Conservation (phyloP, 352 stramenopile genomes). For the Peronospora farinosa region DNA sequence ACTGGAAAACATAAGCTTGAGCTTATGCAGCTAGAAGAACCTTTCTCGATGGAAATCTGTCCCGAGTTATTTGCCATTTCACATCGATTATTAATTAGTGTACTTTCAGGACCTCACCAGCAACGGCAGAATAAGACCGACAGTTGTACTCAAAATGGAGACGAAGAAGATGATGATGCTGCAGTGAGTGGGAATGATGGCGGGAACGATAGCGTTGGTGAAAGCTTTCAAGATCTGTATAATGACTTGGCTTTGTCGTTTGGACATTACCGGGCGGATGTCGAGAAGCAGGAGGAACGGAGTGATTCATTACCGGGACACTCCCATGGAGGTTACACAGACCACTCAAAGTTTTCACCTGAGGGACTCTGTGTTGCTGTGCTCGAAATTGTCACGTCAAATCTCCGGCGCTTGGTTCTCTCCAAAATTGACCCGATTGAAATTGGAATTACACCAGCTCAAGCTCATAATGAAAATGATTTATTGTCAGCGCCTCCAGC, state of each 20-base stretch:
- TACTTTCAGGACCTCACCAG: conserved; percentile 25
- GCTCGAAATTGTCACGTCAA: conserved; percentile 70
- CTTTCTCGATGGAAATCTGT: conserved; percentile 78
- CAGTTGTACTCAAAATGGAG: conserved; percentile 10
- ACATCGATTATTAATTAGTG: conserved; percentile 49
- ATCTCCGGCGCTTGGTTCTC: conserved; percentile 75
- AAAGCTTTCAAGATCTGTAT: conserved; percentile 20
- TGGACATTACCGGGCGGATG: conserved; percentile 10
- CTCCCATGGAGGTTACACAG: conserved; percentile 2
- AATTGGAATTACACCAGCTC: conserved; percentile 52
- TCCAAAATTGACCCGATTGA: conserved; percentile 70
- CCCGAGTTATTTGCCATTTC: conserved; percentile 67
- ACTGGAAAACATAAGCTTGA: conserved; percentile 61
- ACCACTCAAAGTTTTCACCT: conserved; percentile 32
- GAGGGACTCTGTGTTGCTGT: conserved; percentile 66
- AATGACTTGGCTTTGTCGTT: conserved; percentile 22
- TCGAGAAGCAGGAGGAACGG: background rate
- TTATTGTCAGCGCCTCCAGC: conserved; percentile 52
- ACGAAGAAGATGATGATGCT: conserved; percentile 21
- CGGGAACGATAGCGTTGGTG: background rate
- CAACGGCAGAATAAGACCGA: conserved; percentile 6
- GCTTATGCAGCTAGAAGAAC: conserved; percentile 70
- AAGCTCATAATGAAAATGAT: conserved; percentile 33
- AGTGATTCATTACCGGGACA: conserved; percentile 3
- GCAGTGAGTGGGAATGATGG: conserved; percentile 5